Evolutionary conservation across 2,329 filamentous ascomycete species (phyloP).

Genomic region (Colletotrichum abscissum): DNA sequence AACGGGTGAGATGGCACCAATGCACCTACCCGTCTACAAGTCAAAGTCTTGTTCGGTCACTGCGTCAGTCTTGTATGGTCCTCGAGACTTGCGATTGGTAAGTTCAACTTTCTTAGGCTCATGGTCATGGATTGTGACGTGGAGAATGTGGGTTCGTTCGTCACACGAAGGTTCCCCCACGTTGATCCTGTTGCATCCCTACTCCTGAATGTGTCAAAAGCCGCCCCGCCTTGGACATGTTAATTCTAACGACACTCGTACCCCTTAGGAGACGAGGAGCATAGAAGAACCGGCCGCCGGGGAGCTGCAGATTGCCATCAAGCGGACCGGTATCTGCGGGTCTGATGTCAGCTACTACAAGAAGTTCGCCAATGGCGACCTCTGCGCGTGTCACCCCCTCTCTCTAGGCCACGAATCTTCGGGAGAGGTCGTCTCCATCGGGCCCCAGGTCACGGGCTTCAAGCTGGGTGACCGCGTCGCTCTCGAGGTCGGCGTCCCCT

Average conservation of each 20-base stretch:
- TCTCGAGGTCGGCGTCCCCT: conserved; percentile 67
- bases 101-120: conserved; percentile 40
- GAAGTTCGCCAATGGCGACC: conserved; percentile 77
- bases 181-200: conserved; percentile 25
- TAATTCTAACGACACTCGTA: conserved; percentile 35
- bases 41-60: conserved; percentile 58
- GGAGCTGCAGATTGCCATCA: conserved; percentile 74
- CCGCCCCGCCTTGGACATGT: conserved; percentile 18
- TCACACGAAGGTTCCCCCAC: conserved; percentile 43
- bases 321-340: conserved; percentile 75
- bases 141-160: conserved; percentile 36
- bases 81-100: conserved; percentile 68
- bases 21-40: conserved; percentile 54
- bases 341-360: conserved; percentile 79
- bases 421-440: conserved; percentile 67
- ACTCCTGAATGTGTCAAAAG: neutral
- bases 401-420: conserved; percentile 74
- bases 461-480: conserved; percentile 68
- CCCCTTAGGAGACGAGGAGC: conserved; percentile 58
- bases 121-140: conserved; percentile 14
- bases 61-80: conserved; percentile 68
- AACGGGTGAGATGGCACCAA: conserved; percentile 54
- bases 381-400: conserved; percentile 73
- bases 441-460: conserved; percentile 63
- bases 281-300: conserved; percentile 59